phyloP scores from a whole-genome alignment of 768 basidiomycete species.

The Naganishia vaughanmartiniae region DNA sequence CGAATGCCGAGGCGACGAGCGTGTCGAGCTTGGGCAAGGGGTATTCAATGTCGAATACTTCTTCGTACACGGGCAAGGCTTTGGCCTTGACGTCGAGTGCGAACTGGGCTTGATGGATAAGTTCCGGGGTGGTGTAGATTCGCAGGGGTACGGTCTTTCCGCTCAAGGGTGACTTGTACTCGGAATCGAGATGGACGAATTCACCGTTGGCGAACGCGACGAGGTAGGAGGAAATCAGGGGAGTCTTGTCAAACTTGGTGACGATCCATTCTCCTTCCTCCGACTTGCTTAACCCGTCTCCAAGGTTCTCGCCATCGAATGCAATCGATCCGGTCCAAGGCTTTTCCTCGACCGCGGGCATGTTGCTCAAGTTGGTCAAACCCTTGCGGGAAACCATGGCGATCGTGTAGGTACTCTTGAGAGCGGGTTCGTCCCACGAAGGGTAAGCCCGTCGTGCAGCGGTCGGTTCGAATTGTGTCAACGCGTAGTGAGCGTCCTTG shows the following conservation, averaged over 20 bases:
- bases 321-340: constrained; percentile 52
- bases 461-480: constrained; percentile 94
- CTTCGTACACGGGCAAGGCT: constrained; percentile 85
- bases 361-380: constrained; percentile 80
- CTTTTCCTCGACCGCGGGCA: constrained; percentile 69
- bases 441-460: constrained; percentile 65
- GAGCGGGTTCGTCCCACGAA: constrained; percentile 81
- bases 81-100: constrained; percentile 78
- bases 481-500: constrained; percentile 55
- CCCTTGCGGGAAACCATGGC: constrained; percentile 74
- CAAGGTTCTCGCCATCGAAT: constrained; percentile 53
- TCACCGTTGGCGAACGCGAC: constrained; percentile 73
- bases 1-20: constrained; percentile 77
- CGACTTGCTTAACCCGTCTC: constrained; percentile 37
- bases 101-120: constrained; percentile 77
- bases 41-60: constrained; percentile 85
- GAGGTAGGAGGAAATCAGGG: constrained; percentile 83
- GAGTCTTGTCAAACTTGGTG: constrained; percentile 75
- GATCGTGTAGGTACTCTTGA: constrained; percentile 73
- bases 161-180: constrained; percentile 74
- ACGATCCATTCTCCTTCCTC: constrained; percentile 65
- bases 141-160: constrained; percentile 77
- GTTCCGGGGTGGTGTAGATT: constrained; percentile 78
- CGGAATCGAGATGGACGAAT: constrained; percentile 68
- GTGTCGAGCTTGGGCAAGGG: constrained; percentile 94